Percentiles rank a stretch among this genome's conserved stretches.
Evolutionary conservation across 352 stramenopile species (phyloP).

Genomic region (Nothophytophthora sp.): DNA sequence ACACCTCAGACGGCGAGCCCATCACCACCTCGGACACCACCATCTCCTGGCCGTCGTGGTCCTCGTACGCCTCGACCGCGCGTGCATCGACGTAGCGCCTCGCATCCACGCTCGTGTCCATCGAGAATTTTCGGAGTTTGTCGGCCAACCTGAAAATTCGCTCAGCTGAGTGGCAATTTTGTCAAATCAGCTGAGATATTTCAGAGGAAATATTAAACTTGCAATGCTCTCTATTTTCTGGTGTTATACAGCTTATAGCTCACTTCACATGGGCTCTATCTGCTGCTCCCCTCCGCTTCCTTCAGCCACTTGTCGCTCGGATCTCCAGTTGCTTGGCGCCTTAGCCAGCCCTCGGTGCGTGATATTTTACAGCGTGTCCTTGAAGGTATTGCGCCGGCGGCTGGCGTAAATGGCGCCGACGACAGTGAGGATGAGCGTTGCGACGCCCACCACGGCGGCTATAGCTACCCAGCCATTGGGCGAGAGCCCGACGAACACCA

Average conservation of each 20-base stretch:
- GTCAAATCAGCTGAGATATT: no score
- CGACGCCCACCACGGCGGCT: slow-evolving; percentile 15
- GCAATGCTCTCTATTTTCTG: no score
- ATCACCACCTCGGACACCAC: slow-evolving; percentile 43
- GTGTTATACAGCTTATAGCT: no score
- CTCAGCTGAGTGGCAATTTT: no score
- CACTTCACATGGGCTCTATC: no score
- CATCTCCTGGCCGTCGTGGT: slow-evolving; percentile 48
- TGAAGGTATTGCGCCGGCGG: slow-evolving; percentile 30
- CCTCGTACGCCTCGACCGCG: slow-evolving; percentile 41
- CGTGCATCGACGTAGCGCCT: slow-evolving; percentile 35
- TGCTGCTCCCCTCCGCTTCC: no score
- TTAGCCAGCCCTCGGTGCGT: background rate
- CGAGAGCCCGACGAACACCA: slow-evolving; percentile 36
- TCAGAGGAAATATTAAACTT: no score
- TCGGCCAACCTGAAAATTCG: no score
- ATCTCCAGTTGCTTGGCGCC: background rate
- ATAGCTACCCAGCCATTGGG: slow-evolving; percentile 39
- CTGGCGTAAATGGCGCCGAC: slow-evolving; percentile 35
- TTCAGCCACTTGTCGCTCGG: background rate
- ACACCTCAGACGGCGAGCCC: slow-evolving; percentile 28
- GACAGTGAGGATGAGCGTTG: slow-evolving; percentile 38
- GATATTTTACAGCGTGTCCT: slow-evolving; percentile 30
- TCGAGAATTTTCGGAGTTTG: background rate
- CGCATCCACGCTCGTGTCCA: background rate